Evolutionary conservation across 192 early-diverging fungal genomes (phyloP), one percentile per base, ranked within the genome.

Genomic region (Piromyces finnis): DNA sequence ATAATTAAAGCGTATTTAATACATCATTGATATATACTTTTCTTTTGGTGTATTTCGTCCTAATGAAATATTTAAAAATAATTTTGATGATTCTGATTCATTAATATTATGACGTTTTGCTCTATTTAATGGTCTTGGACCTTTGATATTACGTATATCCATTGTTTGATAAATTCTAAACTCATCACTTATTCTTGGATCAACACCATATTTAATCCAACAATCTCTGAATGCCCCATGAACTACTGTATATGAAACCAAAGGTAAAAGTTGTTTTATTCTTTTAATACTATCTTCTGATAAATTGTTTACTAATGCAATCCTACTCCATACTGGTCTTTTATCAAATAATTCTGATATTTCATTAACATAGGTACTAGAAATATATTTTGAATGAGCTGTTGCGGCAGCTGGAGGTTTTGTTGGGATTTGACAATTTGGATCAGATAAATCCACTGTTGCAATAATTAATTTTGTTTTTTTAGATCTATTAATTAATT

Each of bases 161-260:
- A 68, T 68, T 26, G 51, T 68, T n/a, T 68, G 51, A 68, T 68
- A 68, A 68, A 68, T 26, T 68, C 51, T 26, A 68, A n/a, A 68
- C 11, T 68, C 51, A 68, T 68, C 22, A 68, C 51, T 68, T 26
- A 68, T 26, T 79, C 81, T 82, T 27, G 86, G 85, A 78, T 88
- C 87, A 28, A 82, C 78, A 3, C 88, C 88, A 79, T 85, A 88
- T 26, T 77, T 81, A n/a, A 88, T 77, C 88, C 88, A 88, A 32
- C 81, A 84, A 79, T 84, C 84, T 22, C 87, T 85, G 83, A 85
- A 88, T 5, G 88, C 84, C 22, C 88, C 88, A 77, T 80, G 82
- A 29, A 39, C n/a, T 77, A 88, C 82, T 28, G 77, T 81, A 80
- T 88, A 88, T 3, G 82, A 79, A 39, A 81, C 15, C 14, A 77